These are phyloP conservation scores for Erythrophleum fordii DNA, from an alignment of 306 rosid genomes.

Conservation along the genomic window DNA sequence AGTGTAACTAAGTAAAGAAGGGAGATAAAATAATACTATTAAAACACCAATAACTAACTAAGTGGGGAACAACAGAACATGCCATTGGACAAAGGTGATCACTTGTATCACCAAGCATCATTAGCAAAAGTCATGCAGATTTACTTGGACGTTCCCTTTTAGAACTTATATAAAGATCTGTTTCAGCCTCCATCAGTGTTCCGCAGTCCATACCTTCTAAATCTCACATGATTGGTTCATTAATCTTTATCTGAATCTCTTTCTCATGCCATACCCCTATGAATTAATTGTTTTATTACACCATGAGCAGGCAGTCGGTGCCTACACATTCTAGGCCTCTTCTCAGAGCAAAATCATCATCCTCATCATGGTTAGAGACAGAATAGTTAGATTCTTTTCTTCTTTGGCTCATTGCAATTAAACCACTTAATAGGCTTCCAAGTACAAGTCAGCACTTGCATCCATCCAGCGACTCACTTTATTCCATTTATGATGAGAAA, in stretches of 20 bases:
- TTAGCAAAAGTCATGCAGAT: background rate
- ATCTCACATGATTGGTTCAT: conserved; percentile 2
- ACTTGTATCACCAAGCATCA: background rate
- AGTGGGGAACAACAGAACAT: background rate
- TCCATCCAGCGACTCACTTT: conserved; percentile 2
- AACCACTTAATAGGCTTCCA: background rate
- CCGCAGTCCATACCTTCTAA: background rate
- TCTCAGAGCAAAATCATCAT: background rate
- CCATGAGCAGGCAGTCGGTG: background rate
- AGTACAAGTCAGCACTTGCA: background rate
- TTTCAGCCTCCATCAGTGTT: background rate
- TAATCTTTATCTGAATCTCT: background rate
- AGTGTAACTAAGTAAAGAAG: too few relatives aligned
- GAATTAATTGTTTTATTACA: background rate
- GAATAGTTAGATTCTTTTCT: conserved; percentile 11
- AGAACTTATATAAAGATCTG: background rate
- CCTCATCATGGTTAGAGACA: conserved; percentile 20
- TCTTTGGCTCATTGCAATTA: conserved; percentile 5
- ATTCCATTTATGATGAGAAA: background rate
- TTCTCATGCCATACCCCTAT: conserved; percentile 3
- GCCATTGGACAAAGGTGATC: background rate
- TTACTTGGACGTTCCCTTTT: background rate
- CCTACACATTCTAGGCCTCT: conserved; percentile 13
- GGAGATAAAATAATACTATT: too few relatives aligned
- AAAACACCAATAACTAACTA: background rate